Evolutionary conservation across 257 asterid species (phyloP), one percentile per base, ranked within the genome.

Genomic region (Solanum pimpinellifolium): DNA sequence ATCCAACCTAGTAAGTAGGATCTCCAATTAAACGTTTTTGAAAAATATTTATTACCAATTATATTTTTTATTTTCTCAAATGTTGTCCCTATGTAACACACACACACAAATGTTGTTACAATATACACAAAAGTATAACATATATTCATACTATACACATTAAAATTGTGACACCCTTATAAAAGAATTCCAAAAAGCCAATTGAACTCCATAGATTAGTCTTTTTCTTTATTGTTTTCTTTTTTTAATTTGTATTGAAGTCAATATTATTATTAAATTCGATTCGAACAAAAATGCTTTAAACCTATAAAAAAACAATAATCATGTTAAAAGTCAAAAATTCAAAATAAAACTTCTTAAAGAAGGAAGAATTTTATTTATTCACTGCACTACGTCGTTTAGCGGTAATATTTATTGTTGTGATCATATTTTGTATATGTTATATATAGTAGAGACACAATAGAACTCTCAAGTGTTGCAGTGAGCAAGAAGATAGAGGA

Each of bases 351-450:
- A 0, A 11, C 4, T 65, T 65, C 8, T 65, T 65, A n/a, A n/a
- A n/a, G 2, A n/a, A 65, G 72, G 7, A n/a, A n/a, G 0, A n/a
- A 65, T 1, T n/a, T 65, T 1, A 65, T 65, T 2, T 5, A 5
- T 31, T 0, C 3, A 65, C 9, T 65, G 0, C 1, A 15, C 21
- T 0, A 29, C 1, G 1, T 29, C 3, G 2, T 66, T 66, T 2
- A 37, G 39, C 39, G 68, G 1, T 60, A 16, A n/a, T n/a, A 11
- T 65, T 65, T 65, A 23, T 62, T 68, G 33, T 39, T 39, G 56
- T 75, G 39, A 39, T 11, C 21, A 20, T 73, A 74, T 35, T 35
- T 35, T 35, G 39, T 37, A 37, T 37, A 37, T 37, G 1, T 37
- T 37, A 37, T 21, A 74, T 21, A 20, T 8, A 18, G 23, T 11